These are phyloP conservation scores for Aurinia saxatilis DNA, from an alignment of 345 rosid species.

Conservation along the genomic window DNA sequence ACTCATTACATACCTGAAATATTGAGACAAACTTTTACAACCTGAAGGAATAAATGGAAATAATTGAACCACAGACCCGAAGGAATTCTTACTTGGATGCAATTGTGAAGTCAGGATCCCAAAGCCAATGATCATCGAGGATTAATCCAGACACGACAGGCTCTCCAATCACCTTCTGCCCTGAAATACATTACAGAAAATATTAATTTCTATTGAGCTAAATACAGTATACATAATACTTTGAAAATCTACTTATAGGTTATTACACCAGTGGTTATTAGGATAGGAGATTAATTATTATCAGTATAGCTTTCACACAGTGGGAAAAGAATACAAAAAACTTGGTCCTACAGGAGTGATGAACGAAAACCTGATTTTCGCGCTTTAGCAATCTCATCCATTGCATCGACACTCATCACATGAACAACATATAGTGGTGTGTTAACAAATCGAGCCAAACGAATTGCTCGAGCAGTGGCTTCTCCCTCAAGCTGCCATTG, in stretches of 20 bases:
- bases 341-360: background rate
- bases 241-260: background rate
- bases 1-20: conserved; percentile 90
- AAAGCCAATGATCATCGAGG: conserved; percentile 81
- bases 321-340: background rate
- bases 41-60: background rate
- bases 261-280: background rate
- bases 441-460: conserved; percentile 79
- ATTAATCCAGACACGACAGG: conserved; percentile 86
- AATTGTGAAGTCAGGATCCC: conserved; percentile 77
- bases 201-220: background rate
- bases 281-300: background rate
- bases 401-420: conserved; percentile 98
- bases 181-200: conserved; percentile 36
- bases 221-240: background rate
- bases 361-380: conserved; percentile 63
- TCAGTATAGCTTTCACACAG: background rate
- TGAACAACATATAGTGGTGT: conserved; percentile 96
- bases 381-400: conserved; percentile 96
- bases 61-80: background rate
- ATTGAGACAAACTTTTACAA: conserved; percentile 4
- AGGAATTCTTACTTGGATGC: conserved; percentile 65
- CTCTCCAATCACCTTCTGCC: conserved; percentile 93
- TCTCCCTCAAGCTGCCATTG: conserved; percentile 83
- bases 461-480: conserved; percentile 95